A percentile compares a stretch with the other conserved stretches of the same genome.
Evolutionary conservation across 768 basidiomycete species (phyloP).

Genomic region (Scleroderma bovista): DNA sequence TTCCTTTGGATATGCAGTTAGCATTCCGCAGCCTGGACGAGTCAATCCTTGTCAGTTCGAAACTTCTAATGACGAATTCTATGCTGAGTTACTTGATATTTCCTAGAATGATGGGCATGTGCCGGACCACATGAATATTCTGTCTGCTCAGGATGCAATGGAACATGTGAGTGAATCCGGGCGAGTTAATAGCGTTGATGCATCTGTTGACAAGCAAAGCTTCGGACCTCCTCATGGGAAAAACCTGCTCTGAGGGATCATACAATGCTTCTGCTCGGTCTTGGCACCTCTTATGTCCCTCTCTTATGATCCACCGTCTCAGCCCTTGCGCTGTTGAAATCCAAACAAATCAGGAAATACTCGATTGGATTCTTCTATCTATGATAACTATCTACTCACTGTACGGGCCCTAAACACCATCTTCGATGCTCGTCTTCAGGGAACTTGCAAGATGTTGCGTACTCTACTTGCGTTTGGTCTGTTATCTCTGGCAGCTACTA

Average conservation of each 20-base stretch:
- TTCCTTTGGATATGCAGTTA: constrained; percentile 66
- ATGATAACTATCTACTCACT: too few species aligned
- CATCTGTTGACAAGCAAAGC: constrained; percentile 29
- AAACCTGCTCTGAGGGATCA: constrained; percentile 39
- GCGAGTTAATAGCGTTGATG: neutral
- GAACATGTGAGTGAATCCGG: constrained; percentile 41
- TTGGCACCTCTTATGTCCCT: constrained; percentile 28
- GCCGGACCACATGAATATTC: constrained; percentile 76
- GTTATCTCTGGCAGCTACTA: too few species aligned
- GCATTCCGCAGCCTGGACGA: constrained; percentile 71
- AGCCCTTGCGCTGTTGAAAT: neutral
- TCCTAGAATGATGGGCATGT: constrained; percentile 44
- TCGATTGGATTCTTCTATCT: too few species aligned
- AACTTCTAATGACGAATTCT: neutral
- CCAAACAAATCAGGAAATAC: too few species aligned
- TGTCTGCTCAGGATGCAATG: constrained; percentile 51
- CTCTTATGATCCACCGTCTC: constrained; percentile 4
- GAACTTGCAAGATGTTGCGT: too few species aligned
- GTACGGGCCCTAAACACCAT: too few species aligned
- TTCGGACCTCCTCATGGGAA: constrained; percentile 51
- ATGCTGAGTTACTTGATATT: neutral
- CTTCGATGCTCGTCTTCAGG: too few species aligned
- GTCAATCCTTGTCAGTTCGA: constrained; percentile 43
- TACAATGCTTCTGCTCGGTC: constrained; percentile 54
- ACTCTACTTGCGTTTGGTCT: too few species aligned